These are phyloP conservation scores for Thuidium tamariscinum DNA, from an alignment of 225 moss, liverwort and hornwort species.

Conservation along the genomic window DNA sequence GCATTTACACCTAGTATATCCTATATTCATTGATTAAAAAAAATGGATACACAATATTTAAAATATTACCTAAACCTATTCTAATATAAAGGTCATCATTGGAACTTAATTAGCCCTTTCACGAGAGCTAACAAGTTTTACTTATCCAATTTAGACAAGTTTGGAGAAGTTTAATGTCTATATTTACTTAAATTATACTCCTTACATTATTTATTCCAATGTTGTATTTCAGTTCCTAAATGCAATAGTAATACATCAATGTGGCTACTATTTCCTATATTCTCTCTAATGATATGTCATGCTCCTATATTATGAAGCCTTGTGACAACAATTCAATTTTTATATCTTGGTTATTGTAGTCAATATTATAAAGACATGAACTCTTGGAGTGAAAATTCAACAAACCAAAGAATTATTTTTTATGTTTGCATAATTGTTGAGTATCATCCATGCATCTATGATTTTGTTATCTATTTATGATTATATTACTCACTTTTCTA, in stretches of 20 bases:
- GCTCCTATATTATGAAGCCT: background rate
- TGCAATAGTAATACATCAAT: background rate
- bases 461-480: background rate
- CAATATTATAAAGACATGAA: background rate
- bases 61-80: rapidly evolving
- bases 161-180: background rate
- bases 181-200: rapidly evolving
- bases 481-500: background rate
- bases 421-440: background rate
- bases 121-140: background rate
- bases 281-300: background rate
- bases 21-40: background rate
- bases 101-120: background rate
- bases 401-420: background rate
- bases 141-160: no score
- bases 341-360: background rate
- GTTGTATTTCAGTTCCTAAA: background rate
- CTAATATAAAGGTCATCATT: rapidly evolving
- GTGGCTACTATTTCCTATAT: background rate
- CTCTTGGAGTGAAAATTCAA: background rate
- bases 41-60: background rate
- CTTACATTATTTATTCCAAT: no score
- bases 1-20: background rate
- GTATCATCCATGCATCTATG: background rate
- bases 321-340: background rate